These are phyloP conservation scores for Pezicula radicicola DNA, from an alignment of 2,329 filamentous ascomycete genomes.

Conservation along the genomic window DNA sequence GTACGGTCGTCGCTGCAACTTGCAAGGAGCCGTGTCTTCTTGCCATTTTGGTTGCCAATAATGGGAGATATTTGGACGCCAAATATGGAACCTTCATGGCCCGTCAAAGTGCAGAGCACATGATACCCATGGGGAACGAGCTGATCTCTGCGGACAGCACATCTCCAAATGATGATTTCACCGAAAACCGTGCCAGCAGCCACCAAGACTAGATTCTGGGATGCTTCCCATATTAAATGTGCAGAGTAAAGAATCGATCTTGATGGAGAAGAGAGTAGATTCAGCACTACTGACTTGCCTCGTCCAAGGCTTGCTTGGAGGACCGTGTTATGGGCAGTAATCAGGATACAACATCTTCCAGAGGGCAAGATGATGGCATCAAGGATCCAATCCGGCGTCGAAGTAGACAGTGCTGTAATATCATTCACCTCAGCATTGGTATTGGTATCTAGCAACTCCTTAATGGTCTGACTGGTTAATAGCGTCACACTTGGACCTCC, in stretches of 20 bases:
- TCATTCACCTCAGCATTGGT: constrained; percentile 5
- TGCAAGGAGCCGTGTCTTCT: constrained; percentile 62
- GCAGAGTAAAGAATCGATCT: constrained; percentile 88
- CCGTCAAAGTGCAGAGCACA: constrained; percentile 52
- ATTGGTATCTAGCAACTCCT: constrained; percentile 7
- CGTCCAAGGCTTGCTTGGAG: constrained; percentile 41
- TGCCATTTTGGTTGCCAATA: constrained; percentile 36
- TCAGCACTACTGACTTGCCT: constrained; percentile 32
- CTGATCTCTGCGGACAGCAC: constrained; percentile 33
- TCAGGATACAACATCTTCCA: constrained; percentile 50
- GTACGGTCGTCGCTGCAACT: constrained; percentile 96
- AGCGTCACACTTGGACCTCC: constrained; percentile 54
- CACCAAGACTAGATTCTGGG: constrained; percentile 60
- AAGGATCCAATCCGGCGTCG: constrained; percentile 74
- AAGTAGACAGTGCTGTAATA: constrained; percentile 33
- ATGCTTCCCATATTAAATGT: constrained; percentile 59
- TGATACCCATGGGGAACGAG: constrained; percentile 28
- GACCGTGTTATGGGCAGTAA: constrained; percentile 88
- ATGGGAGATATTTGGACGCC: constrained; percentile 74
- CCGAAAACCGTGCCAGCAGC: constrained; percentile 93
- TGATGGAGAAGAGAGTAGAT: constrained; percentile 60
- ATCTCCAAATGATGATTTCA: constrained; percentile 89
- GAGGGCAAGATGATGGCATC: constrained; percentile 55
- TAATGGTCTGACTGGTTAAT: constrained; percentile 27
- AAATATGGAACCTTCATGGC: constrained; percentile 92